These are phyloP conservation scores for Butyriboletus regius DNA, from an alignment of 1,284 basidiomycete genomes.

Conservation along the genomic window DNA sequence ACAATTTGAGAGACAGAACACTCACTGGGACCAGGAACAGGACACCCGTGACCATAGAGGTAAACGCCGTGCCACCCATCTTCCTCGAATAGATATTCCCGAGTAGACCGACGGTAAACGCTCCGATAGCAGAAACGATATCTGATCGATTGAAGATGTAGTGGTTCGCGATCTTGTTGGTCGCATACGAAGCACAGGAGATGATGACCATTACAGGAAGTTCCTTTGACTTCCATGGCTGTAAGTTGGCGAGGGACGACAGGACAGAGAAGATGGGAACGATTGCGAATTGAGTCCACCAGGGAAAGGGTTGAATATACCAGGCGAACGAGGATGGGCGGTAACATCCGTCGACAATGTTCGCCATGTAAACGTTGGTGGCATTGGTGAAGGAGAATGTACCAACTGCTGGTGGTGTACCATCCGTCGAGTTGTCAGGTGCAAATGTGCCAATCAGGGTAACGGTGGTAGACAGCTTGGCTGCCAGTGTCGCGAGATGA, in stretches of 20 bases:
- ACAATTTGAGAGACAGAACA: slow-evolving; percentile 7
- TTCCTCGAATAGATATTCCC: slow-evolving; percentile 79
- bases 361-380: slow-evolving; percentile 35
- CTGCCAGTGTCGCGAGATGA: slow-evolving; percentile 47
- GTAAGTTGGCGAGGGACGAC: slow-evolving; percentile 69
- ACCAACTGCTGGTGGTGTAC: slow-evolving; percentile 49
- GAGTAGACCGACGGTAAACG: slow-evolving; percentile 74
- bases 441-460: slow-evolving; percentile 61
- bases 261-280: slow-evolving; percentile 76
- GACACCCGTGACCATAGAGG: slow-evolving; percentile 82
- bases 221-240: slow-evolving; percentile 64
- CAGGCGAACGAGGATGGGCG: slow-evolving; percentile 60
- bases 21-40: slow-evolving; percentile 75
- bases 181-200: slow-evolving; percentile 69
- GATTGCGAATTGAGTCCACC: slow-evolving; percentile 69
- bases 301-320: slow-evolving; percentile 73
- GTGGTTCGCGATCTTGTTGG: slow-evolving; percentile 73
- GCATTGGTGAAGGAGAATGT: slow-evolving; percentile 69
- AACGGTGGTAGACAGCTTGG: slow-evolving; percentile 43
- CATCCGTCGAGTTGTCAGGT: slow-evolving; percentile 52
- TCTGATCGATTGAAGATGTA: slow-evolving; percentile 82
- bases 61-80: slow-evolving; percentile 85
- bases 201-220: slow-evolving; percentile 80
- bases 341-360: slow-evolving; percentile 62
- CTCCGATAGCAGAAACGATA: slow-evolving; percentile 78